phyloP scores from a whole-genome alignment of 768 basidiomycete species.

The Mycena vitilis region DNA sequence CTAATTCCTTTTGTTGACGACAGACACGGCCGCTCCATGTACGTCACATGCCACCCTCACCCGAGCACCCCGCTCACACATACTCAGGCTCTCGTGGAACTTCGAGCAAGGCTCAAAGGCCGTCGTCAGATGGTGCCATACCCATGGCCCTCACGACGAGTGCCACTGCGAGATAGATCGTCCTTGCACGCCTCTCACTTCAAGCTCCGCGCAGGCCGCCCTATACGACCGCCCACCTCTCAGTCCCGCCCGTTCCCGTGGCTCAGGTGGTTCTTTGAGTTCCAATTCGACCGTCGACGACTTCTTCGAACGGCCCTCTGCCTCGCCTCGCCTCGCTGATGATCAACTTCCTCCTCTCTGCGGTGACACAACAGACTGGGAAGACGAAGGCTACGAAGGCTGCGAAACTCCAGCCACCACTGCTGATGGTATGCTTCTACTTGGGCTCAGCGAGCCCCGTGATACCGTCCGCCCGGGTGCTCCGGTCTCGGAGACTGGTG shows the following conservation, averaged over 20 bases:
- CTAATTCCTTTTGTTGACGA: background rate
- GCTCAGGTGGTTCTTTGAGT: background rate
- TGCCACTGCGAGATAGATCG: background rate
- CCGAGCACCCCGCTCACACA: background rate
- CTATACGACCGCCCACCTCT: background rate
- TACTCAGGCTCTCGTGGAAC: slow-evolving; percentile 7
- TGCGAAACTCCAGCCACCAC: background rate
- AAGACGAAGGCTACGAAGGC: slow-evolving; percentile 22
- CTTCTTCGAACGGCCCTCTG: slow-evolving; percentile 13
- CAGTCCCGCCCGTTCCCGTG: background rate
- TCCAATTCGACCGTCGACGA: slow-evolving; percentile 6
- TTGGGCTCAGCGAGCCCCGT: background rate
- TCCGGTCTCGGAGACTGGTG: background rate
- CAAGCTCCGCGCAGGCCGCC: background rate
- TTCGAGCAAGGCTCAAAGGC: background rate
- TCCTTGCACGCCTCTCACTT: background rate
- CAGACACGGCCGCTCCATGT: background rate
- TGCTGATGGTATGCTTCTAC: too few species aligned
- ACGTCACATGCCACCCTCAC: background rate
- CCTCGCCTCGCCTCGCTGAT: slow-evolving; percentile 15
- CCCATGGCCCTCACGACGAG: background rate
- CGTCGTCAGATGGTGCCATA: background rate
- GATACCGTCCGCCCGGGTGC: background rate
- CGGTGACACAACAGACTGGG: slow-evolving; percentile 11
- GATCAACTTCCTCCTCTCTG: slow-evolving; percentile 23